phyloP scores from a whole-genome alignment of 352 stramenopile species.

The Phytophthora tentaculata region DNA sequence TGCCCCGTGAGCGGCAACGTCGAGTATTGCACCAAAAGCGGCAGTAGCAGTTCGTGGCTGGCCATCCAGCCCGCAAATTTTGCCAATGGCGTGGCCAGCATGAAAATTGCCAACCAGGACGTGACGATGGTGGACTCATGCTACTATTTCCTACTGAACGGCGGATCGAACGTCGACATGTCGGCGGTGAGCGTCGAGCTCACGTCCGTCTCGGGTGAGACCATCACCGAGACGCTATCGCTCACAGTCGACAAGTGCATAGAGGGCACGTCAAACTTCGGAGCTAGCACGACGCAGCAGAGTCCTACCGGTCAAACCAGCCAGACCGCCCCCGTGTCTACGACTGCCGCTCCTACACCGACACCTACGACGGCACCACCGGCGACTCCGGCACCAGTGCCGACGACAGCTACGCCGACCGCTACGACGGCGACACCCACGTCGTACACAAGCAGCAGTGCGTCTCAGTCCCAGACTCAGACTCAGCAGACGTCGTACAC shows the following conservation, averaged over 20 bases:
- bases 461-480: constrained; percentile 3
- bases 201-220: constrained; percentile 54
- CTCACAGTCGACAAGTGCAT: constrained; percentile 48
- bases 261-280: constrained; percentile 37
- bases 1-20: constrained; percentile 48
- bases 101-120: constrained; percentile 54
- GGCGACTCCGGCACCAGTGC: not conserved
- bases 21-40: constrained; percentile 50
- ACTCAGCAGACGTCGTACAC: constrained; percentile 1
- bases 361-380: constrained; percentile 1
- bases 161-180: constrained; percentile 33
- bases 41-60: constrained; percentile 48
- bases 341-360: constrained; percentile 2
- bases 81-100: constrained; percentile 29
- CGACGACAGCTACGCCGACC: constrained; percentile 4
- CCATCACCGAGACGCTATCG: constrained; percentile 56
- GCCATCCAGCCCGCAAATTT: constrained; percentile 51
- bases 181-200: constrained; percentile 44
- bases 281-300: constrained; percentile 8
- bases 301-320: constrained; percentile 22
- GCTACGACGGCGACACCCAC: constrained; percentile 12
- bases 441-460: constrained; percentile 5
- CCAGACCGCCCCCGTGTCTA: constrained; percentile 5
- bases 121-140: constrained; percentile 59
- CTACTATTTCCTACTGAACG: constrained; percentile 60